Percentiles rank a stretch among this genome's conserved stretches.
These are phyloP conservation scores for Hyparrhenia diplandra DNA, from an alignment of 176 grass and related monocot genomes.

Conservation along the genomic window DNA sequence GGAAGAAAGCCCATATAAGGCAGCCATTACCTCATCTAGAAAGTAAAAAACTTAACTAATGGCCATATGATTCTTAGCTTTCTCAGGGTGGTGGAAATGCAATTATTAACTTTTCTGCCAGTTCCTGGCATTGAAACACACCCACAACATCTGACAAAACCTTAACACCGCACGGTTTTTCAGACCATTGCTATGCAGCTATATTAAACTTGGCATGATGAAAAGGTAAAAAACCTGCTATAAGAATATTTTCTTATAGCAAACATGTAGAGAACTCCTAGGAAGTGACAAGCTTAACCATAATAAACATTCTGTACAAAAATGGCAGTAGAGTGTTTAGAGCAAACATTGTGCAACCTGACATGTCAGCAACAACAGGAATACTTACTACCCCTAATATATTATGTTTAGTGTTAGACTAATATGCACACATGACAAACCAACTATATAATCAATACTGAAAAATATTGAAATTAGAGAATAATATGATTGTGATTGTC, in stretches of 20 bases:
- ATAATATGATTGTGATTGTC: not conserved
- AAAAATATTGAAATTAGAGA: constrained; percentile 11
- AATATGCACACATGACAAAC: not conserved
- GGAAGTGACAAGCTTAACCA: constrained; percentile 19
- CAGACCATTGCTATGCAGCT: not conserved
- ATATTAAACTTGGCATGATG: not conserved
- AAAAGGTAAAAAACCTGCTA: not conserved
- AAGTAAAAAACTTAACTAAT: not conserved
- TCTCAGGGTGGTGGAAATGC: not conserved
- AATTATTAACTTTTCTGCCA: not conserved
- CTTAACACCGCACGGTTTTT: not conserved
- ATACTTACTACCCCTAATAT: not conserved
- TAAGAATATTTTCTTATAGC: not conserved
- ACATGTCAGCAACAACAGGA: not conserved
- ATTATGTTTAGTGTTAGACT: not conserved
- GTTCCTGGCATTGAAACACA: not conserved
- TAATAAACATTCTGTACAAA: not conserved
- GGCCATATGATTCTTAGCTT: not conserved
- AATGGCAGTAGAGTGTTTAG: not conserved
- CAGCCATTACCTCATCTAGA: not conserved
- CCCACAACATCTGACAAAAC: not conserved
- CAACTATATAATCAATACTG: not conserved
- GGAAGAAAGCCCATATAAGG: not conserved
- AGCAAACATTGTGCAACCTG: not conserved
- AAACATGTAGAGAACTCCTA: not conserved